These are phyloP conservation scores for Sclerotinia spermophila DNA, from an alignment of 2,329 filamentous ascomycete species.

Conservation along the genomic window DNA sequence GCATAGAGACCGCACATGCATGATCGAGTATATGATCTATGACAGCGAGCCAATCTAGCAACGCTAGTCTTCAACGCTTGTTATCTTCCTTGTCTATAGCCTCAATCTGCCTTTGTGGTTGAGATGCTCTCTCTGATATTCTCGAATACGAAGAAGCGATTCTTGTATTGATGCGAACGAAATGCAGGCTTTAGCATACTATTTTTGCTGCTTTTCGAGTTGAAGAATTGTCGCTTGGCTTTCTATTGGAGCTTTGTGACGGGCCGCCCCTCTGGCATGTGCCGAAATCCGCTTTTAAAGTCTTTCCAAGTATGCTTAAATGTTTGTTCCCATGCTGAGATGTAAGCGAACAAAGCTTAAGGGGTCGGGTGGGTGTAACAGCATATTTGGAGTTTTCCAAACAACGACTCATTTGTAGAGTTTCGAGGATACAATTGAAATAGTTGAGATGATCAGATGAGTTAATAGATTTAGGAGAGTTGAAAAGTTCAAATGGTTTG, in stretches of 20 bases:
- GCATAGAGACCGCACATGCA: neutral
- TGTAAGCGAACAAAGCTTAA: neutral
- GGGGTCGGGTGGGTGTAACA: too few species aligned
- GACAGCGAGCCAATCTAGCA: slow-evolving; percentile 29
- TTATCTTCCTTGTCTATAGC: slow-evolving; percentile 23
- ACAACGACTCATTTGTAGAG: too few species aligned
- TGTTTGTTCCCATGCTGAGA: slow-evolving; percentile 33
- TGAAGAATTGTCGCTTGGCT: slow-evolving; percentile 33
- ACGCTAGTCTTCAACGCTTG: slow-evolving; percentile 20
- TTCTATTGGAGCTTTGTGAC: slow-evolving; percentile 34
- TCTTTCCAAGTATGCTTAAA: slow-evolving; percentile 38
- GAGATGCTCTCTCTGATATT: slow-evolving; percentile 21
- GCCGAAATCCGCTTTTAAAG: slow-evolving; percentile 33
- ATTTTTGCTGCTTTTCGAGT: slow-evolving; percentile 11
- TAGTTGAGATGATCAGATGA: too few species aligned
- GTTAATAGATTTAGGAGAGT: too few species aligned
- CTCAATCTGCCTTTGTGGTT: slow-evolving; percentile 27
- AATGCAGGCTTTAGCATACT: neutral
- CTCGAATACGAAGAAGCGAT: slow-evolving; percentile 24
- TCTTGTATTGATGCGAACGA: slow-evolving; percentile 22
- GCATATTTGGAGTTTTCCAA: too few species aligned
- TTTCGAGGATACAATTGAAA: too few species aligned
- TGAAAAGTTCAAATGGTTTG: too few species aligned
- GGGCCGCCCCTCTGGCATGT: slow-evolving; percentile 32
- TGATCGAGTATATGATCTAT: slow-evolving; percentile 7